Conservation (phyloP, 768 basidiomycete species). For the Lactarius evosmus region DNA sequence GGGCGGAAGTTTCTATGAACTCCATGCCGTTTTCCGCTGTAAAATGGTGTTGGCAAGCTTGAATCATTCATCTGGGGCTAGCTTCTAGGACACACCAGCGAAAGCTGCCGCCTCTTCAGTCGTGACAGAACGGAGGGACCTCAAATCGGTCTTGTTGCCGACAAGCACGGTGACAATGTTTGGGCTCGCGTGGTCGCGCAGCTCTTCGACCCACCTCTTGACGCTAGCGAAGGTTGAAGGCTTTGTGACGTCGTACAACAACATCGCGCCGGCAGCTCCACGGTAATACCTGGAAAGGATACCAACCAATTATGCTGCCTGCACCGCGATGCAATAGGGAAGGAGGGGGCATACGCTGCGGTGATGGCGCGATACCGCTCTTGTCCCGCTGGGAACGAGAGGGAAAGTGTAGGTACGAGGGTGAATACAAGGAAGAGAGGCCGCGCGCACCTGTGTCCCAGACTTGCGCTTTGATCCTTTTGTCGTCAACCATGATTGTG, state of each 20-base stretch:
- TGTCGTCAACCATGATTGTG: slow-evolving; percentile 93
- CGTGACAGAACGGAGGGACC: slow-evolving; percentile 92
- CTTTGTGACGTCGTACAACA: slow-evolving; percentile 93
- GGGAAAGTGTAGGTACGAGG: slow-evolving; percentile 15
- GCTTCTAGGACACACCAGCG: slow-evolving; percentile 53
- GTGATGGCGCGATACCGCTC: slow-evolving; percentile 98
- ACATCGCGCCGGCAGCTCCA: slow-evolving; percentile 88
- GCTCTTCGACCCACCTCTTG: slow-evolving; percentile 93
- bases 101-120: slow-evolving; percentile 97
- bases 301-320: background rate
- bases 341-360: slow-evolving; percentile 66
- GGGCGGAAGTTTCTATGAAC: slow-evolving; percentile 98
- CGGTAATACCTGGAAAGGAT: slow-evolving; percentile 77
- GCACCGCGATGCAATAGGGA: background rate
- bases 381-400: slow-evolving; percentile 67
- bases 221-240: slow-evolving; percentile 93
- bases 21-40: slow-evolving; percentile 84
- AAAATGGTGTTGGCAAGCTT: background rate
- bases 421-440: background rate
- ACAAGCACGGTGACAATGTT: slow-evolving; percentile 96
- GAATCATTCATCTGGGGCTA: background rate
- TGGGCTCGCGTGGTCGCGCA: slow-evolving; percentile 90
- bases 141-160: slow-evolving; percentile 99
- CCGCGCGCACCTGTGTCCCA: slow-evolving; percentile 92
- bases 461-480: slow-evolving; percentile 97